Base-by-base conservation (phyloP, 2,329 filamentous ascomycete species). In the Saccharata proteae region DNA sequence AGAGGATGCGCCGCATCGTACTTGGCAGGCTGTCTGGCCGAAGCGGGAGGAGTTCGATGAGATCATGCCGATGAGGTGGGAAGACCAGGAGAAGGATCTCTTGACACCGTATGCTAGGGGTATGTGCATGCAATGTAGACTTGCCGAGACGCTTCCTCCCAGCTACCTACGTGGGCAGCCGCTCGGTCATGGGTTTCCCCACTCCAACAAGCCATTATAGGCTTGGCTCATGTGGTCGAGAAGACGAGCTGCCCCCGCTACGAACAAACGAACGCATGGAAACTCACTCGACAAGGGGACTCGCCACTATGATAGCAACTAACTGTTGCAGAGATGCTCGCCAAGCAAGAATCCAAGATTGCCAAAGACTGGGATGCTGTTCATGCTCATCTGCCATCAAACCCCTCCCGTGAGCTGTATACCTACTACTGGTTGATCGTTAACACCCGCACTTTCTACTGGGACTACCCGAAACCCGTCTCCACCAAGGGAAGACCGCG, bases 1-100 rank as follows among this genome's bases (percentile, higher is more conserved):
- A n/a, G 64, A 74, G 35, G 51, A 53, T 2, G 49, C 60, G 5
- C 43, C 57, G 12, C 61, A 62, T 40, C 54, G 57, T 0, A 51
- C 61, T 12, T 88, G 80, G 80, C 64, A 68, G 45, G 67, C 67
- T 32, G 70, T 80, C 10, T 76, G 83, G 59, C 83, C 84, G 0
- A 67, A 65, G 0, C 53, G 55, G 2, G 52, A 60, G 5, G 77
- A 82, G 42, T 69, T 92, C 37, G 45, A 61, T 41, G 50, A 56
- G 2, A 67, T 61, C 20, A 64, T 77, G 58, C 73, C 74, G 0
- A 48, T 77, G 3, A 54, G 69, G 34, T 77, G 71, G 67, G 49
- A 61, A 3, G 34, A 47, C 9, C 38, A 48, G 0, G 41, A 70
- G 1, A 61, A 57, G 41, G 42, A 42, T 34, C 48, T 46, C 16